phyloP scores from a whole-genome alignment of 352 stramenopile species.

The Aphanomyces astaci region DNA sequence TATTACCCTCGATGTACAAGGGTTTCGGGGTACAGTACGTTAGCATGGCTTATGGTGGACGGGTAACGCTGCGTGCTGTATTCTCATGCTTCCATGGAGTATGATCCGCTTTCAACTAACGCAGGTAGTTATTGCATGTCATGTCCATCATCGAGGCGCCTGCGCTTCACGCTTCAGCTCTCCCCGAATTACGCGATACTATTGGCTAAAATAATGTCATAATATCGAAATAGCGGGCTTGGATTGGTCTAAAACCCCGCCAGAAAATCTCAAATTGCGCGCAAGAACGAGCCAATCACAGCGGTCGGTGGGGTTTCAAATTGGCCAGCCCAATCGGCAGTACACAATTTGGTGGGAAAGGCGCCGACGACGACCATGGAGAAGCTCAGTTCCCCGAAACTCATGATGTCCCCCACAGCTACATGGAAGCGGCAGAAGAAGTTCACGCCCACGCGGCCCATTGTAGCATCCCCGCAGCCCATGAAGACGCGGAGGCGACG shows the following conservation, averaged over 20 bases:
- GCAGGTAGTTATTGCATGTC: too few species aligned
- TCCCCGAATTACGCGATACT: not conserved
- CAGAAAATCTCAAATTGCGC: not conserved
- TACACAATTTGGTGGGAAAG: not conserved
- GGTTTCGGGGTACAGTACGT: too few species aligned
- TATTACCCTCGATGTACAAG: too few species aligned
- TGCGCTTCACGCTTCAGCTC: not conserved
- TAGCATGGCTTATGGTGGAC: too few species aligned
- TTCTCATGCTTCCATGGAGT: too few species aligned
- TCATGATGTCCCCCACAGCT: slow-evolving; percentile 9
- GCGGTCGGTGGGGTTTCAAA: not conserved
- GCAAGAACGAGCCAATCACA: slow-evolving; percentile 6
- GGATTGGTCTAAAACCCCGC: not conserved
- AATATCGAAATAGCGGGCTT: not conserved
- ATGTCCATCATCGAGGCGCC: too few species aligned
- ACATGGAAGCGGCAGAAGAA: slow-evolving; percentile 25
- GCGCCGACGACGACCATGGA: not conserved
- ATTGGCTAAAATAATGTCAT: not conserved
- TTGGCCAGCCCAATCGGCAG: not conserved
- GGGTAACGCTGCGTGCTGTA: too few species aligned
- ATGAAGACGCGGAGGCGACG: slow-evolving; percentile 21
- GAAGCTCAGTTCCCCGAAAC: not conserved
- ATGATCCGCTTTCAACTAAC: too few species aligned
- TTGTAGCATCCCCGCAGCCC: slow-evolving; percentile 1
- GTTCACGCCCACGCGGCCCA: slow-evolving; percentile 21